Percentiles rank a stretch among this genome's conserved stretches.
phyloP scores from a whole-genome alignment of 768 basidiomycete genomes.

The Collybia sordida region DNA sequence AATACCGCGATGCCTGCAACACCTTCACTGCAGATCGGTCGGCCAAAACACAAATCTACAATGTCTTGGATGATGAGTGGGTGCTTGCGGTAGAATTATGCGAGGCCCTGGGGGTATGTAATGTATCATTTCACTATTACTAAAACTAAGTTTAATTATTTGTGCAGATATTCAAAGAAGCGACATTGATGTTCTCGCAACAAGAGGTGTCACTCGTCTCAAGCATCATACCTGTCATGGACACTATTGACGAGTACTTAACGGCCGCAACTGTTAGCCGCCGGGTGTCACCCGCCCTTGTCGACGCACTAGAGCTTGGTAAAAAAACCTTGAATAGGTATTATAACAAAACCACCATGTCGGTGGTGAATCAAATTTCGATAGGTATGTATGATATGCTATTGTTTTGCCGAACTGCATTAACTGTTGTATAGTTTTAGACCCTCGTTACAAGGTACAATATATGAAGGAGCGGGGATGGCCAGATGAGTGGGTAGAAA shows the following conservation, averaged over 20 bases:
- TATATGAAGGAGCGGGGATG: slow-evolving; percentile 28
- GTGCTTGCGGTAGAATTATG: background rate
- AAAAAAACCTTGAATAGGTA: slow-evolving; percentile 26
- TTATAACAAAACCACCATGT: slow-evolving; percentile 21
- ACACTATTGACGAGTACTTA: slow-evolving; percentile 24
- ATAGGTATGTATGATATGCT: slow-evolving; percentile 24
- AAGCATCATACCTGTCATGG: slow-evolving; percentile 14
- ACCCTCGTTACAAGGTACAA: slow-evolving; percentile 30
- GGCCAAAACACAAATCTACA: background rate
- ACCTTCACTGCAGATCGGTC: background rate
- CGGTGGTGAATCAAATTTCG: slow-evolving; percentile 24
- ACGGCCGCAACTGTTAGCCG: background rate
- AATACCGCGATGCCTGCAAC: background rate
- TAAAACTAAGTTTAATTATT: background rate
- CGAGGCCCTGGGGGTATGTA: background rate
- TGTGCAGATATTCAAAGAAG: slow-evolving; percentile 4
- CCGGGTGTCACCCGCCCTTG: slow-evolving; percentile 12
- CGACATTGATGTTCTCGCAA: slow-evolving; percentile 4
- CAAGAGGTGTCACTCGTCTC: background rate
- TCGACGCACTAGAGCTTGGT: slow-evolving; percentile 14
- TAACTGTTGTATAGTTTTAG: slow-evolving; percentile 23
- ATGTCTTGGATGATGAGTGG: background rate
- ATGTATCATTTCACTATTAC: background rate
- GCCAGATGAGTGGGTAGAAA: slow-evolving; percentile 23
- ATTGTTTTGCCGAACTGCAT: background rate